Evolutionary conservation across 106 monocot species (phyloP), one percentile per base, ranked within the genome.

Genomic region (Dendrobium huoshanense): DNA sequence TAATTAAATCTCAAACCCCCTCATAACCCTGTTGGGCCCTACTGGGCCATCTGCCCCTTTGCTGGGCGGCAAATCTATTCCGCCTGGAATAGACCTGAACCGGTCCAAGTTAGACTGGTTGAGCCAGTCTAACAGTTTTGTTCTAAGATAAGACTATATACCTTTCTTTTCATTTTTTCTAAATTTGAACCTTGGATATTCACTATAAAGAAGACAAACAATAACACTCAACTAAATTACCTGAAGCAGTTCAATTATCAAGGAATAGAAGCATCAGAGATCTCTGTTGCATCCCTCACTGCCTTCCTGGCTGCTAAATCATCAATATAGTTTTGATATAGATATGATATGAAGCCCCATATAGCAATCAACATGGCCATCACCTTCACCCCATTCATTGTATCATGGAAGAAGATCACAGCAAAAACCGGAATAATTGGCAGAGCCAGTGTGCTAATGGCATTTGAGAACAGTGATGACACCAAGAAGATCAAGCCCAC

Each of bases 271-370:
- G 45, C 17, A 76, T 65, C 56, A 41, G 24, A 18, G 44, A 17
- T 27, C 67, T 76, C 56, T 80, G 75, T 10, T 75, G 59, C 67
- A 9, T 67, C 29, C 22, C 11, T 64, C 11, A 15, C 44, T 11
- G 51, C 27, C 42, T 31, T 80, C 77, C 77, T 85, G 40, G 44
- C 22, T 27, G 44, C 55, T 16, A 19, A 58, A 48, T 85, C 82
- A 64, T 88, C 85, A 29, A 85, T 15, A 61, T 88, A 85, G 18
- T 88, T 82, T 44, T 88, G 88, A 74, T 85, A 85, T 1, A 88
- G 42, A 33, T 88, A 85, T 18, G 85, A 85, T 48, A 73, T 1
- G 24, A 88, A 85, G 5, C 84, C 84, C 87, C 87, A 87, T 2
- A 87, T 4, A 9, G 80, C 88, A 20, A 88, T 85, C 72, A 88